Percentiles rank a stretch among this genome's conserved stretches.
These are phyloP conservation scores for Paulownia fortunei DNA, from an alignment of 257 asterid species.

Conservation along the genomic window DNA sequence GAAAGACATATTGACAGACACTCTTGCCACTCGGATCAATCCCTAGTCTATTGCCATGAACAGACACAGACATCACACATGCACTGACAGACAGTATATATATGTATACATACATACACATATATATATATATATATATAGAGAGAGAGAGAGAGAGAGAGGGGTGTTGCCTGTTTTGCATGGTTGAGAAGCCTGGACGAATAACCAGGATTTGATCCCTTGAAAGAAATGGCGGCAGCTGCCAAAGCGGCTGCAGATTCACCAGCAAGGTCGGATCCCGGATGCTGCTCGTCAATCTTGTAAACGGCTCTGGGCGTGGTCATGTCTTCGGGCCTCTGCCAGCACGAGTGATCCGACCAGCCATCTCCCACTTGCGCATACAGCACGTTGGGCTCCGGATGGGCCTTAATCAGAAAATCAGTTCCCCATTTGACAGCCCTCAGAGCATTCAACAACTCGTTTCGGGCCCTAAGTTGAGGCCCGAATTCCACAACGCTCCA, in stretches of 20 bases:
- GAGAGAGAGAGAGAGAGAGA: neutral
- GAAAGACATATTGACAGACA: no score
- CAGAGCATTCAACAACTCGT: conserved; percentile 39
- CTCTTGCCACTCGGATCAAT: no score
- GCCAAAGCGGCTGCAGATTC: conserved; percentile 66
- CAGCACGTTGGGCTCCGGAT: conserved; percentile 48
- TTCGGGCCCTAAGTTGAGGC: conserved; percentile 11
- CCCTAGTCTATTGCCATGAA: no score
- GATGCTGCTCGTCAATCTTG: conserved; percentile 43
- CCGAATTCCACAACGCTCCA: conserved; percentile 54
- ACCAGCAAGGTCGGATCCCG: conserved; percentile 65
- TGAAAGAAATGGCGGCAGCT: conserved; percentile 54
- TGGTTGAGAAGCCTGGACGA: conserved; percentile 46
- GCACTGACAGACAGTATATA: no score
- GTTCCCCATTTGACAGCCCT: conserved; percentile 52
- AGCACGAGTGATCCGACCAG: conserved; percentile 58
- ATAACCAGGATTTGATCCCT: neutral
- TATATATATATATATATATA: no score
- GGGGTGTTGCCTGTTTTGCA: conserved; percentile 49
- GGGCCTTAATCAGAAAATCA: conserved; percentile 53
- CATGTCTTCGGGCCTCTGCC: conserved; percentile 82
- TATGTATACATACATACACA: neutral
- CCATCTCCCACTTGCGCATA: conserved; percentile 73
- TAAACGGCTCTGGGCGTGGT: conserved; percentile 51
- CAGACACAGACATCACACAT: no score